Conservation (phyloP, 257 asterid genomes). For the Capsicum baccatum region DNA sequence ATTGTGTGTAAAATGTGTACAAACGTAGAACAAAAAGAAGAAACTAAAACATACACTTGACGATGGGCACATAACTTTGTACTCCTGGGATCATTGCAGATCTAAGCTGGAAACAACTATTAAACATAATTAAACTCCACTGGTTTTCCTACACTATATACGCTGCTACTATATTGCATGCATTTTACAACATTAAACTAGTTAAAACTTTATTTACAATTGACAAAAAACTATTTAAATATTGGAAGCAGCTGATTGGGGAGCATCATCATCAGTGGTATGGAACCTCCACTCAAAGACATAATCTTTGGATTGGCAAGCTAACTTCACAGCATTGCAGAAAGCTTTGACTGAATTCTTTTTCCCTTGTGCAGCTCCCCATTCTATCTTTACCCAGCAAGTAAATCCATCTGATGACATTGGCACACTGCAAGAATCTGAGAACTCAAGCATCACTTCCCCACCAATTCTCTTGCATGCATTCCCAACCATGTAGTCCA, state of each 20-base stretch:
- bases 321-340: conserved; percentile 58
- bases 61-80: conserved; percentile 4
- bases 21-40: background rate
- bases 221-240: conserved; percentile 10
- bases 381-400: conserved; percentile 69
- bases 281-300: conserved; percentile 86
- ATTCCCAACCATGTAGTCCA: conserved; percentile 50
- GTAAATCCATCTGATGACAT: conserved; percentile 51
- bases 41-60: background rate
- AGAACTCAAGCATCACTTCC: conserved; percentile 58
- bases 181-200: conserved; percentile 24
- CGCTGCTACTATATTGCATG: background rate
- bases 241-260: conserved; percentile 34
- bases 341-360: conserved; percentile 55
- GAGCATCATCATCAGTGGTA: conserved; percentile 26
- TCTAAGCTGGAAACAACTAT: background rate
- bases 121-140: background rate
- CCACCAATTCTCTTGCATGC: conserved; percentile 84
- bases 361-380: conserved; percentile 61
- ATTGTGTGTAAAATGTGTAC: background rate
- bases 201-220: background rate
- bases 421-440: conserved; percentile 38
- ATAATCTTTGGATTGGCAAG: conserved; percentile 62
- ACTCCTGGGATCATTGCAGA: background rate
- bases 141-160: background rate